Evolutionary conservation across 1,139 yeast species (phyloP).

Genomic region (Yamadazyma sp.): DNA sequence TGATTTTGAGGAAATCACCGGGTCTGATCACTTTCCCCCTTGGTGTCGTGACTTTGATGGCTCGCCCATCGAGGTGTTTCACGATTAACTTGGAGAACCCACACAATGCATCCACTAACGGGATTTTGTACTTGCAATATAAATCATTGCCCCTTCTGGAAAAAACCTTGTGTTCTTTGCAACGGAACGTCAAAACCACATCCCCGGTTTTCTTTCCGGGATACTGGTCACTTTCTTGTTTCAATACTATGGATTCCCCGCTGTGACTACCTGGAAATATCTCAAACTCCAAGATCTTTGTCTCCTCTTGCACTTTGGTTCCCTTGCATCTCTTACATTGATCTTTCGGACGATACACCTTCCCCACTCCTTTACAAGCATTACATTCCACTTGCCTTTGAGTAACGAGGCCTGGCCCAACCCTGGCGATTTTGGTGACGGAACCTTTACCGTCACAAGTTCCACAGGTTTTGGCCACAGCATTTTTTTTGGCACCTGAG

Average conservation of each 20-base stretch:
- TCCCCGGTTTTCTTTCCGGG: conserved; percentile 80
- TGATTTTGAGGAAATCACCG: conserved; percentile 63
- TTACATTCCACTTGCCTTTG: conserved; percentile 65
- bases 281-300: conserved; percentile 75
- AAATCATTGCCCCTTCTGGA: conserved; percentile 65
- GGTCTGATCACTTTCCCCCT: conserved; percentile 81
- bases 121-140: conserved; percentile 56
- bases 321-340: conserved; percentile 80
- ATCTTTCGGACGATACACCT: conserved; percentile 62
- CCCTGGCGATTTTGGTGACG: conserved; percentile 57
- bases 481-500: conserved; percentile 65
- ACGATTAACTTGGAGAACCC: conserved; percentile 72
- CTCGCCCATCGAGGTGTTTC: conserved; percentile 82
- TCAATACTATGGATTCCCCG: conserved; percentile 61
- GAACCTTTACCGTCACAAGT: conserved; percentile 75
- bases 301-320: conserved; percentile 58
- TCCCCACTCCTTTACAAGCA: conserved; percentile 74
- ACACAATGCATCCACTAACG: conserved; percentile 78
- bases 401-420: conserved; percentile 77
- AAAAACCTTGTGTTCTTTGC: conserved; percentile 48
- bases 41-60: conserved; percentile 62
- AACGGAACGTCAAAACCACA: conserved; percentile 60
- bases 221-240: conserved; percentile 76
- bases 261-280: conserved; percentile 69
- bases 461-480: conserved; percentile 57